Base-by-base conservation (phyloP, 225 moss, liverwort and hornwort species). In the Ulota crispa region DNA sequence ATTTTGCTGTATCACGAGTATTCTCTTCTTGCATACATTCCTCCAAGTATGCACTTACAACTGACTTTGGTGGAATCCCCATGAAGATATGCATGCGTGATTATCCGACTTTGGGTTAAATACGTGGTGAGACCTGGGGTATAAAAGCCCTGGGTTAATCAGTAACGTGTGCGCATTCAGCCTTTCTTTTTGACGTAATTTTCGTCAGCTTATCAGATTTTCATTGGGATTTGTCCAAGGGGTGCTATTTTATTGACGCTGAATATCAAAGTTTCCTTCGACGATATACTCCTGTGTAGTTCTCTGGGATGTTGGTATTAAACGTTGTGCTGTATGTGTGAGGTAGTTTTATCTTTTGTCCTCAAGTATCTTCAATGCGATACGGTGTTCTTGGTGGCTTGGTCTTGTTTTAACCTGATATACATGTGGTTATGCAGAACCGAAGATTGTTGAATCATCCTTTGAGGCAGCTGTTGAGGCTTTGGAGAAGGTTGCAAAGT, bases 381-480 rank as follows among this genome's bases (percentile, higher is more conserved):
- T 67, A 37, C 59, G 42, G 54, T 82, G 81, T 79, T 70, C 37
- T 75, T 56, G 37, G 64, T 55, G 72, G 53, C 63, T 81, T 81
- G 75, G 73, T 78, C 36, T 39, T 75, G 39, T 66, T 72, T 72
- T 61, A 73, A 85, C 47, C 61, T 68, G 68, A 68, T 43, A 61
- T 55, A 27, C 55, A 70, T 70, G 69, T 76, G 85, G 66, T 70
- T 80, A 30, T 82, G 80, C 86, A 90, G 90, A 90, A 56, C 88
- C 90, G 9, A 60, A 73, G 34, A 80, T 62, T 68, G 86, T 88
- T 77, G 82, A 78, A 80, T 47, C 76, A 26, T 64, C 85, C 76
- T 92, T 88, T 78, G 78, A 80, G 80, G 67, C 53, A 80, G 50
- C 79, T 88, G 85, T 84, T 73, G 85, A 85, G 54, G 79, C 91